Percentiles rank a stretch among this genome's conserved stretches.
phyloP scores from a whole-genome alignment of 164 flowering plant species.

The Annona squamosa region DNA sequence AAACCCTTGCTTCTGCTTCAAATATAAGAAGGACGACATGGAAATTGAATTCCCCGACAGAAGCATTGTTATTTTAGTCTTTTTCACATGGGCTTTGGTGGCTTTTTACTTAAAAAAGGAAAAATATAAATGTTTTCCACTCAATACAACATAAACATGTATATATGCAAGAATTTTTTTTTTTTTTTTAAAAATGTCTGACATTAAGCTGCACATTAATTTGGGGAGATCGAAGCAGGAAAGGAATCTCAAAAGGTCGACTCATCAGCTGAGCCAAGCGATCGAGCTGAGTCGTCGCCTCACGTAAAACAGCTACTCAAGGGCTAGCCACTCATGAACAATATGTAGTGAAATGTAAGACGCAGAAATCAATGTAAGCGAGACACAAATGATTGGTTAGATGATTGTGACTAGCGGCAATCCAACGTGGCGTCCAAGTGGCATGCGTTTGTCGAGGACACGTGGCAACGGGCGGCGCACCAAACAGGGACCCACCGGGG shows the following conservation, averaged over 20 bases:
- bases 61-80: too few species aligned
- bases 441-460: conserved; percentile 15
- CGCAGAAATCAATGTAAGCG: neutral
- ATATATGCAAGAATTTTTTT: too few species aligned
- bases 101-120: too few species aligned
- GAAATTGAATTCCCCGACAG: too few species aligned
- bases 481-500: conserved; percentile 16
- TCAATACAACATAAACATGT: too few species aligned
- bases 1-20: too few species aligned
- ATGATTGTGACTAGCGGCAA: conserved; percentile 26
- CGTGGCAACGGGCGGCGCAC: conserved; percentile 46
- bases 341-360: neutral
- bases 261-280: neutral
- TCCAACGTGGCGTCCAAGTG: conserved; percentile 27
- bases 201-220: neutral
- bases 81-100: too few species aligned
- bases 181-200: neutral
- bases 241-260: neutral
- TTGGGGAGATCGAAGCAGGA: neutral
- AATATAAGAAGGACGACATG: too few species aligned
- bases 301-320: neutral
- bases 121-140: too few species aligned
- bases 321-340: conserved; percentile 9
- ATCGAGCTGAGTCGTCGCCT: neutral
- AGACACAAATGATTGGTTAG: conserved; percentile 29